Evolutionary conservation across 768 basidiomycete species (phyloP).

Genomic region (Krasilnikovozyma curviuscula): DNA sequence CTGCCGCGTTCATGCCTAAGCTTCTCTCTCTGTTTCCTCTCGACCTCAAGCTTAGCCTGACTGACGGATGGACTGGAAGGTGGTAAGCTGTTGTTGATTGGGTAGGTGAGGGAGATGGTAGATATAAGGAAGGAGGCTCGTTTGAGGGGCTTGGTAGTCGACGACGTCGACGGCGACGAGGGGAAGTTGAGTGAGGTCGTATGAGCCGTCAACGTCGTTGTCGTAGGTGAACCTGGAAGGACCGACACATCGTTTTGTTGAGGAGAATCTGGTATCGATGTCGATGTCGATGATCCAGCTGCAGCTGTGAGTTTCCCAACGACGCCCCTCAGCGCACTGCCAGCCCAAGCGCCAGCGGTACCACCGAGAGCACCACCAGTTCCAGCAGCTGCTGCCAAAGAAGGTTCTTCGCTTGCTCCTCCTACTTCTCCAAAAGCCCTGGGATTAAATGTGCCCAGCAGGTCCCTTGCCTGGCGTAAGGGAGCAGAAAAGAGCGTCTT

Average conservation of each 20-base stretch:
- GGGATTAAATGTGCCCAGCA: constrained; percentile 15
- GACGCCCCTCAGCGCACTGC: constrained; percentile 16
- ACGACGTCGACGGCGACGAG: background rate
- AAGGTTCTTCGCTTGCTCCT: background rate
- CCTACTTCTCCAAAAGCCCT: constrained; percentile 16
- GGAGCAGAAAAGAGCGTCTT: constrained; percentile 19
- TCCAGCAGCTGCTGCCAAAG: constrained; percentile 6
- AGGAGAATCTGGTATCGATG: background rate
- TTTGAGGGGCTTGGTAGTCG: constrained; percentile 41
- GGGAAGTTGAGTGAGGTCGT: background rate
- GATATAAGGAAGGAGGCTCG: constrained; percentile 82
- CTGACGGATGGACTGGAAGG: constrained; percentile 43
- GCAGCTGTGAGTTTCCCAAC: constrained; percentile 16
- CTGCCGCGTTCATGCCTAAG: constrained; percentile 50
- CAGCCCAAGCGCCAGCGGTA: constrained; percentile 19
- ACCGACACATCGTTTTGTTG: background rate
- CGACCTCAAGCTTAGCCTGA: constrained; percentile 1
- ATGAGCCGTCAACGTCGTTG: background rate
- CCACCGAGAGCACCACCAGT: constrained; percentile 5
- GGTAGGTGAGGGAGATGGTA: constrained; percentile 68
- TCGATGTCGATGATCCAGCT: background rate
- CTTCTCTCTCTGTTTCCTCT: constrained; percentile 33
- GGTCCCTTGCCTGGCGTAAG: constrained; percentile 22
- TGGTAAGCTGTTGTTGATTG: constrained; percentile 64
- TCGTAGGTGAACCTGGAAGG: background rate